Percentiles rank a stretch among this genome's conserved stretches.
Conservation (phyloP, 345 rosid species). For the Schrenkiella parvula region DNA sequence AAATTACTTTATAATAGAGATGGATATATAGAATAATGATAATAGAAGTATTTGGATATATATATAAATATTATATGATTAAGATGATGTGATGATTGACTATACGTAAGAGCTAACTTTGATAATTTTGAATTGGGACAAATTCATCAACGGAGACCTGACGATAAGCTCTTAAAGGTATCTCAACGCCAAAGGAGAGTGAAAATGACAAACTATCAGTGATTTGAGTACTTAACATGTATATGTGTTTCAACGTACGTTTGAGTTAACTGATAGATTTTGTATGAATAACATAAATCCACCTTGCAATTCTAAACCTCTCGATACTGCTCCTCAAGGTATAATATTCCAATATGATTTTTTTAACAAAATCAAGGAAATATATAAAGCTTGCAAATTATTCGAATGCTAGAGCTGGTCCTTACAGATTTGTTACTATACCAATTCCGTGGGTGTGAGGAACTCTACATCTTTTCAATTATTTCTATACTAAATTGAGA, state of each 20-base stretch:
- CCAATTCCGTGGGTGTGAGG: not conserved
- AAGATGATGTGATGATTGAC: constrained; percentile 12
- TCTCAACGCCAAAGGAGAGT: constrained; percentile 1
- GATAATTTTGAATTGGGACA: not conserved
- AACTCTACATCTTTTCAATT: constrained; percentile 4
- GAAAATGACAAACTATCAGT: constrained; percentile 9
- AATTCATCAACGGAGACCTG: not conserved
- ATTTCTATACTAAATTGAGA: constrained; percentile 9
- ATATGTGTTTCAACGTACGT: not conserved
- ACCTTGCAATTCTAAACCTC: not conserved
- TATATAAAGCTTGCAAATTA: constrained; percentile 12
- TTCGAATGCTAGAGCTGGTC: constrained; percentile 21
- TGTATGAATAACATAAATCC: not conserved
- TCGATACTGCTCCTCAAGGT: too few species aligned
- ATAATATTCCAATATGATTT: not conserved
- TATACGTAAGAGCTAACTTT: constrained; percentile 15
- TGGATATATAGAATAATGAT: too few species aligned
- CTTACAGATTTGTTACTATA: constrained; percentile 17
- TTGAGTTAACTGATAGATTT: not conserved
- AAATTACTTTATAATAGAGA: not conserved
- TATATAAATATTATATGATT: not conserved
- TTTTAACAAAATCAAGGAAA: not conserved
- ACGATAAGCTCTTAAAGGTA: not conserved
- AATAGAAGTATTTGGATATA: not conserved
- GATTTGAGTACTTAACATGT: not conserved